Conservation (phyloP, 108 stramenopile species). For the Nitzschia palea region DNA sequence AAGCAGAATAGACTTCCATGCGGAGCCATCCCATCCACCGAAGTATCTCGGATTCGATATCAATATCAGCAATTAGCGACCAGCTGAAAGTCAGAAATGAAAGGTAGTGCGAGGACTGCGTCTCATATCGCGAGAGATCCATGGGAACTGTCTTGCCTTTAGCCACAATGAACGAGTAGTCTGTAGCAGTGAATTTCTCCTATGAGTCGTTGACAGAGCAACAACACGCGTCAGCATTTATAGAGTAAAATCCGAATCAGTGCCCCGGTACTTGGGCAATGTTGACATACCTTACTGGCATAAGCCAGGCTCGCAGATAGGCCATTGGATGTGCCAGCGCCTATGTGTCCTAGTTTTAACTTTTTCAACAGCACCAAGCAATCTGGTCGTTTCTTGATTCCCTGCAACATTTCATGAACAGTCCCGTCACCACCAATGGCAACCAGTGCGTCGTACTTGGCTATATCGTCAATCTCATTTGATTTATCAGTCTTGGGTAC, state of each 20-base stretch:
- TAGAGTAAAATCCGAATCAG: too few relatives aligned
- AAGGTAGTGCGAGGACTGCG: constrained; percentile 45
- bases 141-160: constrained; percentile 54
- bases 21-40: constrained; percentile 73
- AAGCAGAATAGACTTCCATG: constrained; percentile 79
- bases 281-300: constrained; percentile 35
- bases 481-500: constrained; percentile 16
- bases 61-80: constrained; percentile 88
- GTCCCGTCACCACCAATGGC: constrained; percentile 87
- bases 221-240: too few relatives aligned
- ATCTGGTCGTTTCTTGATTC: constrained; percentile 55
- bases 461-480: constrained; percentile 44
- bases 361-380: constrained; percentile 33
- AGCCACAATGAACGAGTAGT: constrained; percentile 73
- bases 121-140: constrained; percentile 70
- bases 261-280: too few relatives aligned
- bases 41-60: constrained; percentile 82
- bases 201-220: too few relatives aligned
- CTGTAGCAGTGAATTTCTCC: constrained; percentile 48
- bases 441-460: constrained; percentile 67
- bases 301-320: constrained; percentile 66
- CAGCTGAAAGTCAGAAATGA: constrained; percentile 82
- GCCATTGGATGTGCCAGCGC: constrained; percentile 86
- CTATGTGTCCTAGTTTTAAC: constrained; percentile 71
- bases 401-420: constrained; percentile 80